phyloP scores from a whole-genome alignment of 2,329 filamentous ascomycete genomes.

The Xylaria sp. region DNA sequence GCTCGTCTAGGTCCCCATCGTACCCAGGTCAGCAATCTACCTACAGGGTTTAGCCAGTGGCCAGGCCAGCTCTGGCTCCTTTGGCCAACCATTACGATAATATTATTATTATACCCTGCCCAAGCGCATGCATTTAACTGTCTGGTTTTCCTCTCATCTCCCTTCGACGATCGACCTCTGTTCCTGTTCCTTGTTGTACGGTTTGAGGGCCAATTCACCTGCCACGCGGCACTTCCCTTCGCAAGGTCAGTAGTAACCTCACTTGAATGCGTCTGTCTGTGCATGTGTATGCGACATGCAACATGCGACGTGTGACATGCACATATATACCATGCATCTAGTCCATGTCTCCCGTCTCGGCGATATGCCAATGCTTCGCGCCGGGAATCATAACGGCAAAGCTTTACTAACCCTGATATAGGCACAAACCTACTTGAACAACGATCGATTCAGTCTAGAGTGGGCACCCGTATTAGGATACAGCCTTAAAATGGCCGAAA shows the following conservation, averaged over 20 bases:
- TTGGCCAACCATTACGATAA: slow-evolving; percentile 8
- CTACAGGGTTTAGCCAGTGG: background rate
- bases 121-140: slow-evolving; percentile 6
- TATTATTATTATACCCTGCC: slow-evolving; percentile 30
- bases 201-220: slow-evolving; percentile 27
- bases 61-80: slow-evolving; percentile 1
- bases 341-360: background rate
- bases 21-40: background rate
- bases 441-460: slow-evolving; percentile 9
- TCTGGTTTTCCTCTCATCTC: background rate
- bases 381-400: background rate
- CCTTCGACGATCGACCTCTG: slow-evolving; percentile 23
- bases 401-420: slow-evolving; percentile 13
- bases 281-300: slow-evolving; percentile 2
- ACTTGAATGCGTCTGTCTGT: background rate
- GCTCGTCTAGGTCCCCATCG: too few species aligned
- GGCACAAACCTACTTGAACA: slow-evolving; percentile 8
- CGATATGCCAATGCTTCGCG: slow-evolving; percentile 7
- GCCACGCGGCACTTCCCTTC: slow-evolving; percentile 18
- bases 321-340: background rate
- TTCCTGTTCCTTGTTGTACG: slow-evolving; percentile 19
- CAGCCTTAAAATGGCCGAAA: slow-evolving; percentile 32
- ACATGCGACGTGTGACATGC: background rate
- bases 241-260: slow-evolving; percentile 34
- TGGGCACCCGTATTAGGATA: slow-evolving; percentile 8